phyloP scores from a whole-genome alignment of 768 basidiomycete genomes.

The Termitomyces sp. region DNA sequence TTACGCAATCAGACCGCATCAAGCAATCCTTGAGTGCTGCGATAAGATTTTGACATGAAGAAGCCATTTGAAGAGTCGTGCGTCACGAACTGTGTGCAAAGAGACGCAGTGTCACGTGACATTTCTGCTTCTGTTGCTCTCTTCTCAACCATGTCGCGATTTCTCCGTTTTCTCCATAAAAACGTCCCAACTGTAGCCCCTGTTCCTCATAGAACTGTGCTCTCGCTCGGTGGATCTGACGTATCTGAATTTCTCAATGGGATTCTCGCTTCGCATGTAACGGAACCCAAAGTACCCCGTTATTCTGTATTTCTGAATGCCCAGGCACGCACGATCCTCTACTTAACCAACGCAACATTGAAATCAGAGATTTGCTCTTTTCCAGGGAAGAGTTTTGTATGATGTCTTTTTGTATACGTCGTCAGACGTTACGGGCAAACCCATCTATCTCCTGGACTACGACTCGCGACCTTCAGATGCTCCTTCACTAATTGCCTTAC shows the following conservation, averaged over 20 bases:
- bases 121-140: not conserved
- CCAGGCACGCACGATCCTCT: slow-evolving; percentile 45
- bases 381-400: slow-evolving; percentile 83
- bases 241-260: slow-evolving; percentile 81
- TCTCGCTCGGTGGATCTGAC: slow-evolving; percentile 79
- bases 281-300: slow-evolving; percentile 41
- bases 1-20: slow-evolving; percentile 81
- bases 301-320: slow-evolving; percentile 77
- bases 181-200: slow-evolving; percentile 52
- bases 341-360: slow-evolving; percentile 2
- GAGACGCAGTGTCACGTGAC: not conserved
- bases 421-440: slow-evolving; percentile 33
- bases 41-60: slow-evolving; percentile 74
- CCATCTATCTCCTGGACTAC: slow-evolving; percentile 67
- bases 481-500: slow-evolving; percentile 55
- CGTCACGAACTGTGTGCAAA: not conserved
- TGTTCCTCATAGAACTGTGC: slow-evolving; percentile 58
- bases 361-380: slow-evolving; percentile 11
- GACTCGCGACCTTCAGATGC: slow-evolving; percentile 58
- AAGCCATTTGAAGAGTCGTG: slow-evolving; percentile 50
- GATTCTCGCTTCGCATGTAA: slow-evolving; percentile 51
- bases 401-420: slow-evolving; percentile 83
- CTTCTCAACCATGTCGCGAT: slow-evolving; percentile 15
- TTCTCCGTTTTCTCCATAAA: slow-evolving; percentile 39
- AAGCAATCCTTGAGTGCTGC: slow-evolving; percentile 80